These are phyloP conservation scores for Paecilomyces fulvus DNA, from an alignment of 2,329 filamentous ascomycete species.

Conservation along the genomic window DNA sequence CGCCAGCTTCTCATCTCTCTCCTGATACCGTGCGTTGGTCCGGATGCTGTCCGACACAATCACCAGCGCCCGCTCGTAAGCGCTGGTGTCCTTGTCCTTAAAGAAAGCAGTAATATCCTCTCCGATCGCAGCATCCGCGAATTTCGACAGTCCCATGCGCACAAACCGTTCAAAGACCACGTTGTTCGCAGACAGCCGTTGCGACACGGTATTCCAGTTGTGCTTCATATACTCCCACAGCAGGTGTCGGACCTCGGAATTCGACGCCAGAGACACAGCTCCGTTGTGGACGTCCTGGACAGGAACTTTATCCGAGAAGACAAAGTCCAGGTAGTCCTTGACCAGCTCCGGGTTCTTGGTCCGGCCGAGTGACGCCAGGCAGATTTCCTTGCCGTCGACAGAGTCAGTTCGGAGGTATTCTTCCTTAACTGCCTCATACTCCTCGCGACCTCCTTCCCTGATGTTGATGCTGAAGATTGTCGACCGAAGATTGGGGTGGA, in stretches of 20 bases:
- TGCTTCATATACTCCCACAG: constrained; percentile 81
- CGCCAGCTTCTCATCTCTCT: constrained; percentile 63
- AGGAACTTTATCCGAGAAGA: constrained; percentile 77
- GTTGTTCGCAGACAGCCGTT: constrained; percentile 69
- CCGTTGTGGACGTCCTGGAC: constrained; percentile 82
- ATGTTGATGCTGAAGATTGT: constrained; percentile 75
- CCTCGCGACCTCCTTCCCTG: constrained; percentile 60
- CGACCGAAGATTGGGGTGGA: constrained; percentile 73
- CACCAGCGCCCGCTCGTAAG: constrained; percentile 76
- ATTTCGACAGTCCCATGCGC: constrained; percentile 67
- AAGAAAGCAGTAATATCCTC: constrained; percentile 81
- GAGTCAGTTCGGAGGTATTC: constrained; percentile 77
- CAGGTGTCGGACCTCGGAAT: constrained; percentile 61
- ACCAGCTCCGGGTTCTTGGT: constrained; percentile 63
- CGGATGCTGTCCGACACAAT: constrained; percentile 80
- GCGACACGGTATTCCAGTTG: constrained; percentile 67
- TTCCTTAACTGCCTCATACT: constrained; percentile 67
- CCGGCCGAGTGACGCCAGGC: constrained; percentile 65
- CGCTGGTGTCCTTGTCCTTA: constrained; percentile 71
- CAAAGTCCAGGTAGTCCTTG: constrained; percentile 57
- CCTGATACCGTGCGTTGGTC: constrained; percentile 72
- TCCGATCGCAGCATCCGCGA: constrained; percentile 60
- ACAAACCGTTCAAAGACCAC: constrained; percentile 86
- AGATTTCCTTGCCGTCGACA: constrained; percentile 85
- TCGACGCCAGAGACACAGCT: constrained; percentile 62